These are phyloP conservation scores for Zygoascus hellenicus DNA, from an alignment of 1,139 yeast species.

Conservation along the genomic window DNA sequence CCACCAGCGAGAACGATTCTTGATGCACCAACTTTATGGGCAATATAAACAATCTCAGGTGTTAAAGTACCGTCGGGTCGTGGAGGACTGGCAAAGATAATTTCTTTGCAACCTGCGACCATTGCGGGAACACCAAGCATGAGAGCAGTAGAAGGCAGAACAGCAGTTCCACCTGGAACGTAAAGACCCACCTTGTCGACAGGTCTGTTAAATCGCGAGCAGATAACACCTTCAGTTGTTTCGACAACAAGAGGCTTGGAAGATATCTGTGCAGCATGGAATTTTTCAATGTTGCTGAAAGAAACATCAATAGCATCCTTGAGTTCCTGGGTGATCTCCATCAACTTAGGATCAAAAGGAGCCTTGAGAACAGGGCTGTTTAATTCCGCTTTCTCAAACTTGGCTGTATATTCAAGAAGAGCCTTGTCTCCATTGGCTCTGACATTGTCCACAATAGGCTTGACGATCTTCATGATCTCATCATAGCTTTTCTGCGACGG, in stretches of 20 bases:
- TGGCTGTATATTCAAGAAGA: conserved; percentile 74
- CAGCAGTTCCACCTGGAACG: conserved; percentile 99
- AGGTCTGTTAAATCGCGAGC: conserved; percentile 93
- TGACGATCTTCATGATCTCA: conserved; percentile 85
- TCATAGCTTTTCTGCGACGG: conserved; percentile 81
- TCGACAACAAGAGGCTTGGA: conserved; percentile 65
- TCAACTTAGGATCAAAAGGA: conserved; percentile 75
- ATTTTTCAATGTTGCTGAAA: conserved; percentile 78
- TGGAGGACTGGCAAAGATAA: conserved; percentile 97
- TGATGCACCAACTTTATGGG: conserved; percentile 89
- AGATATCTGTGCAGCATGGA: conserved; percentile 89
- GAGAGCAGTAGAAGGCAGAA: conserved; percentile 93
- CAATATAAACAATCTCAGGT: conserved; percentile 97
- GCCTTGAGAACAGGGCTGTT: conserved; percentile 70
- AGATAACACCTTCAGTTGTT: conserved; percentile 87
- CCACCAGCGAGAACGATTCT: conserved; percentile 95
- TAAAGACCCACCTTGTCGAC: conserved; percentile 92
- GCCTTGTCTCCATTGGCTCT: conserved; percentile 79
- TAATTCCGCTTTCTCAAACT: conserved; percentile 80
- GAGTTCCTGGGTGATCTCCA: conserved; percentile 72
- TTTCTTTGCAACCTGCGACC: conserved; percentile 95
- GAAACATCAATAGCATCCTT: conserved; percentile 84
- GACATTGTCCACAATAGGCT: conserved; percentile 81
- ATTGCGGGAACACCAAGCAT: conserved; percentile 99
- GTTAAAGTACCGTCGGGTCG: conserved; percentile 87